phyloP scores from a whole-genome alignment of 331 rosid genomes.

The Dryas integrifolia region DNA sequence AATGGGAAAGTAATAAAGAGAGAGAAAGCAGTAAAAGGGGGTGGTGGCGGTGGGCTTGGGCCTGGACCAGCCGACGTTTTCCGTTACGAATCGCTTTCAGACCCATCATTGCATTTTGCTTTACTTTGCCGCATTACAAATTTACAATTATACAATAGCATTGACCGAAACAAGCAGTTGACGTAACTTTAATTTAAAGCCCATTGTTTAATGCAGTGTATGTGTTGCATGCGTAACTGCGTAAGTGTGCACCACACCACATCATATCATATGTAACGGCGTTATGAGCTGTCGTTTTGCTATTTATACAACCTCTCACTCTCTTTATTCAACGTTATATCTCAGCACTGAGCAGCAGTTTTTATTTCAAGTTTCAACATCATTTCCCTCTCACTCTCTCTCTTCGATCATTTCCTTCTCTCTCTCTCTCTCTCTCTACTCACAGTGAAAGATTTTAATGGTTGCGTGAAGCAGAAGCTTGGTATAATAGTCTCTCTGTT shows the following conservation, averaged over 20 bases:
- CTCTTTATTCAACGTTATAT: not conserved
- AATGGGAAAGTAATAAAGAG: slow-evolving; percentile 6
- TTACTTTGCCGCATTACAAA: not conserved
- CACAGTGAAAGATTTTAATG: slow-evolving; percentile 23
- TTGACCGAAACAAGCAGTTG: slow-evolving; percentile 54
- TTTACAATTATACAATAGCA: slow-evolving; percentile 17
- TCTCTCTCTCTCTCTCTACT: not conserved
- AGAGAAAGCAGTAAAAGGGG: not conserved
- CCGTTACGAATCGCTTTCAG: slow-evolving; percentile 48
- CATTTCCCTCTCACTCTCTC: slow-evolving; percentile 12
- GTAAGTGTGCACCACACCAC: slow-evolving; percentile 14
- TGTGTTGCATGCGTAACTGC: slow-evolving; percentile 21
- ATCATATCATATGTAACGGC: slow-evolving; percentile 49
- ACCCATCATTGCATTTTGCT: slow-evolving; percentile 23
- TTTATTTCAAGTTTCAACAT: slow-evolving; percentile 21
- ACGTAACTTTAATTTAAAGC: slow-evolving; percentile 31
- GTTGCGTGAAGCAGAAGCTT: slow-evolving; percentile 83
- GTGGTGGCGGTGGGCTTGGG: slow-evolving; percentile 25
- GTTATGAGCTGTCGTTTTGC: slow-evolving; percentile 55
- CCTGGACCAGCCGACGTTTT: slow-evolving; percentile 41
- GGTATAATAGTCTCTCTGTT: slow-evolving; percentile 44
- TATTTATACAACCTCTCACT: slow-evolving; percentile 46
- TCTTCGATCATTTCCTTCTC: not conserved
- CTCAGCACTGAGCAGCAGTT: not conserved
- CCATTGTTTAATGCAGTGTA: not conserved